Base-by-base conservation (phyloP, 2,329 filamentous ascomycete genomes). In the Aspergillus brunneoviolaceus region DNA sequence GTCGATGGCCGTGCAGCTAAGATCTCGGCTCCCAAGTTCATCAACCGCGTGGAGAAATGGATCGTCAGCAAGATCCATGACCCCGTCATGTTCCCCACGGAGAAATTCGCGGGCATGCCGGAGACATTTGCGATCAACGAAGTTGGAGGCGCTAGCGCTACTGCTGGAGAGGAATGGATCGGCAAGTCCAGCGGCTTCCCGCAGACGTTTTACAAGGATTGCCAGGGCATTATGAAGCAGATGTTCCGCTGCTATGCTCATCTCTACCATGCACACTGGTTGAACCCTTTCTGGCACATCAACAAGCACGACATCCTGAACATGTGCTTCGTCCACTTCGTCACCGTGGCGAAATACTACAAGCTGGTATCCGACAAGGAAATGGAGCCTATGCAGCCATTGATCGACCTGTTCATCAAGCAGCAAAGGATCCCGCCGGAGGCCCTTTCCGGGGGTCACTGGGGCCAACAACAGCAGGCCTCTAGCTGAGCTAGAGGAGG, bases 221-320 rank as follows among this genome's bases (percentile, higher is more conserved):
- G 94, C 81, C 92, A 96, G 81, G 89, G 89, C 66, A 95, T 97
- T 71, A 94, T 97, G 81, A 90, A 93, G 70, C 95, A 97, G 79
- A 98, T 99, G 89, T 98, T 99, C 83, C 90, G 95, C 61, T 94
- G 97, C 68, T 99, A 99, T 73, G 89, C 95, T 51, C 95, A 99
- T 77, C 87, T 99, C 62, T 99, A 99, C 82, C 97, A 96, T 85
- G 91, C 93, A 59, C 95, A 99, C 77, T 99, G 91, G 77, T 81
- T 88, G 62, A 89, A 92, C 67, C 90, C 89, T 5, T 92, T 92
- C 77, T 94, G 92, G 78, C 89, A 93, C 75, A 83, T 94, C 65
- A 92, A 90, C 79, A 78, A 79, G 60, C 78, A 80, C 58, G 76
- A 92, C 74, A 89, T 91, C 69, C 83, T 94, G 63, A 95, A 95